Evolutionary conservation across 768 basidiomycete genomes (phyloP), one percentile per base, ranked within the genome.

Genomic region (Boletus huronensis): DNA sequence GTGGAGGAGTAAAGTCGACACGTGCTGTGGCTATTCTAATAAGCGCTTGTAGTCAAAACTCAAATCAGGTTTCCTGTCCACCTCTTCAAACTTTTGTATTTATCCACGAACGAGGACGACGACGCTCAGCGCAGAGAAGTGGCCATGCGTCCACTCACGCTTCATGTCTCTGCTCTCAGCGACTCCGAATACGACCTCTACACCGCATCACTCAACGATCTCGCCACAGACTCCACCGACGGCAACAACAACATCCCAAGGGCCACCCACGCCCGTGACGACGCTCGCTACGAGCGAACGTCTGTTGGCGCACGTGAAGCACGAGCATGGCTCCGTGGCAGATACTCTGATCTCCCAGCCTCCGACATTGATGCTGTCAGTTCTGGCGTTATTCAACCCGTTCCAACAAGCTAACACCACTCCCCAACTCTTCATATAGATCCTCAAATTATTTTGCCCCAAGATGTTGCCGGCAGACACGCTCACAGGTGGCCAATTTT

Each of bases 101-200:
- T n/a, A 21, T 28, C 48, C 28, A 47, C 36, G 5, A 40, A 31
- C 55, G 36, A 23, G n/a, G 42, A 38, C 50, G 32, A 34, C 61
- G 42, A 43, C 48, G 44, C 16, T 16, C 41, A 36, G 32, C 5
- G 9, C 29, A 40, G 39, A 31, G 34, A 50, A 32, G 50, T 49
- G 48, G 53, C 61, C n/a, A 82, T 82, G 84, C 79, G 88, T 48
- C 81, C 79, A 40, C 77, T 90, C 25, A 77, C 74, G 21, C 79
- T 91, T 6, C 89, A 92, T 59, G 75, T 82, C 19, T 90, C 90
- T 34, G 89, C 89, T 0, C 82, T 91, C 55, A 89, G 79, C 60
- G 82, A 90, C 68, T 72, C 75, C 17, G 89, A 91, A 68, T 91
- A 90, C 67, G 68, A 74, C 14, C 66, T 85, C 21, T 91, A 87